A percentile compares a stretch with the other conserved stretches of the same genome.
These are phyloP conservation scores for Pseudogymnoascus sp. DNA, from an alignment of 2,329 filamentous ascomycete species.

Conservation along the genomic window DNA sequence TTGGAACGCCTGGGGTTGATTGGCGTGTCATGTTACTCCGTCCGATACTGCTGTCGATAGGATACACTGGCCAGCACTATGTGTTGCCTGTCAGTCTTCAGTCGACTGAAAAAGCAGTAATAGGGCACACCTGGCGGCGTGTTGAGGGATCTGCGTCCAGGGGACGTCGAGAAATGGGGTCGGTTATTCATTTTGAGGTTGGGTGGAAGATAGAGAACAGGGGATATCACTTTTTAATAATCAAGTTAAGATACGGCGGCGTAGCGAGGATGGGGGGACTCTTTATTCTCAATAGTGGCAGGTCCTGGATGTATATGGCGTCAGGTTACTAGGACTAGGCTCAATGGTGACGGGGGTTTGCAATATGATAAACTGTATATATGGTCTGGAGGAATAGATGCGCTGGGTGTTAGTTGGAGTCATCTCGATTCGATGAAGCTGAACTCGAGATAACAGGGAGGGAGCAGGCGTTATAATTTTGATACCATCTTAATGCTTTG, in stretches of 20 bases:
- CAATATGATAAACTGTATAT: slow-evolving; percentile 6
- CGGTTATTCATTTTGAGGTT: background rate
- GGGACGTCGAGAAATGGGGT: background rate
- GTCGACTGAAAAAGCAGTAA: background rate
- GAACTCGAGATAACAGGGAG: background rate
- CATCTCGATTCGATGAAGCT: background rate
- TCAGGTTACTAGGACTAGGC: slow-evolving; percentile 1
- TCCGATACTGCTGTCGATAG: background rate
- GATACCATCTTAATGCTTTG: background rate
- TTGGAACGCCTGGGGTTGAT: background rate
- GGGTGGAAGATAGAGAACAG: background rate
- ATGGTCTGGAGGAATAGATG: background rate
- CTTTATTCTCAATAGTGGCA: background rate
- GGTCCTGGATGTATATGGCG: background rate
- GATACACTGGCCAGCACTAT: background rate
- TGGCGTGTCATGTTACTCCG: background rate
- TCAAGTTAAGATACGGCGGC: background rate
- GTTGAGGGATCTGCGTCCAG: background rate
- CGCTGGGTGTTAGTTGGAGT: background rate
- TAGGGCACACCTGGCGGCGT: background rate
- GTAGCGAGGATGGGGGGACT: background rate
- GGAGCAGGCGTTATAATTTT: background rate
- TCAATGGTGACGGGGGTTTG: background rate
- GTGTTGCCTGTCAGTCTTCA: background rate
- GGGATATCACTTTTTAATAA: slow-evolving; percentile 8